These are phyloP conservation scores for Pythium periplocum DNA, from an alignment of 352 stramenopile genomes.

Conservation along the genomic window DNA sequence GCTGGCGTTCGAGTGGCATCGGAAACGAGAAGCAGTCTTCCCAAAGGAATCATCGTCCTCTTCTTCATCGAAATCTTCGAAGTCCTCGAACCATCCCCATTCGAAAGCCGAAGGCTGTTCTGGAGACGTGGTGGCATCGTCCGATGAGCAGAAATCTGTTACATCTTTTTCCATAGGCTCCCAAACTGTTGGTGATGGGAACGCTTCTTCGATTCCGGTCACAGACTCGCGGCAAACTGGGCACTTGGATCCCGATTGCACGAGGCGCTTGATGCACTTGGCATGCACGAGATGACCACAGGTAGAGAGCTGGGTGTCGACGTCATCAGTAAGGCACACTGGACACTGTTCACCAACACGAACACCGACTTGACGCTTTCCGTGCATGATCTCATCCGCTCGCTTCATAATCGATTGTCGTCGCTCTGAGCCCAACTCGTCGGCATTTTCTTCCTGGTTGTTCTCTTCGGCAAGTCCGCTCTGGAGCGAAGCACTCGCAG, in stretches of 20 bases:
- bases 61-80: constrained; percentile 55
- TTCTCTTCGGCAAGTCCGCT: constrained; percentile 23
- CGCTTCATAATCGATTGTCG: constrained; percentile 41
- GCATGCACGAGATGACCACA: constrained; percentile 68
- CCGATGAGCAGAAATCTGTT: constrained; percentile 25
- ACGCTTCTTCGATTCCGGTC: constrained; percentile 46
- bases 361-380: constrained; percentile 62
- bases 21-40: constrained; percentile 26
- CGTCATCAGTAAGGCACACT: constrained; percentile 65
- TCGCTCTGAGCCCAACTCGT: constrained; percentile 13
- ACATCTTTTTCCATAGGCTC: constrained; percentile 49
- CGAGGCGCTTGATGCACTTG: constrained; percentile 76
- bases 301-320: constrained; percentile 59
- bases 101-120: constrained; percentile 45
- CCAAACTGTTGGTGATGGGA: constrained; percentile 28
- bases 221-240: constrained; percentile 64
- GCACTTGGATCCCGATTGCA: constrained; percentile 58
- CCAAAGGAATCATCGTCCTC: constrained; percentile 33
- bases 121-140: constrained; percentile 33
- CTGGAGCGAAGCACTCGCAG: constrained; percentile 28
- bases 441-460: constrained; percentile 14
- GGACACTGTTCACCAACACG: constrained; percentile 58
- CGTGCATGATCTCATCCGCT: constrained; percentile 55
- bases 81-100: constrained; percentile 84
- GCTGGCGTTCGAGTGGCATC: constrained; percentile 12